Evolutionary conservation across 768 basidiomycete genomes (phyloP), one percentile per base, ranked within the genome.

Genomic region (Rhizopogon roseolus): DNA sequence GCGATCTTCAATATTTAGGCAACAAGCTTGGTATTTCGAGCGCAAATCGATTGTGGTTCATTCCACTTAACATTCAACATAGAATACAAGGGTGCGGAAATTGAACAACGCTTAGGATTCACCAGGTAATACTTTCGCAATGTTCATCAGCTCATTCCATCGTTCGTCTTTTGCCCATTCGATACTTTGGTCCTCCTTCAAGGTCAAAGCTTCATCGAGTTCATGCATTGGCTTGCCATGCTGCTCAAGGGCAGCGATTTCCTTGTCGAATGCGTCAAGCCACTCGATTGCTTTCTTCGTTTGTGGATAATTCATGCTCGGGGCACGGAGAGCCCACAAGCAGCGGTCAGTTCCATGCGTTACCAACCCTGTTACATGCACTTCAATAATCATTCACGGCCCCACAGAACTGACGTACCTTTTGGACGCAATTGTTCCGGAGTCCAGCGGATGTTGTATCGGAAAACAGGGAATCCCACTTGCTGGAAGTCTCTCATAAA

Each of bases 381-480:
- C 13, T 14, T 28, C 39, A 49, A 38, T n/a, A 34, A n/a, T 27
- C 25, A 41, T n/a, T 22, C 19, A 14, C 42, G 22, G 22, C 13
- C 22, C 11, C 11, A 17, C 32, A n/a, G 2, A 5, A 7, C 27
- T 27, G 14, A 39, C 16, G 16, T 52, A 82, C 87, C 86, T 61
- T 76, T 67, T 2, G 77, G 72, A 7, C 82, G 76, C 43, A 73
- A 59, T 49, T 83, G 78, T 62, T 84, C 81, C 0, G 88, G 85
- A 0, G 82, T 80, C 85, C 85, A 89, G 32, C 79, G 71, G 50
- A 91, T 84, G 58, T 77, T 71, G 62, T 90, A 91, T 53, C 88
- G 75, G 53, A 86, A 64, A 1, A 88, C 76, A 0, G 87, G 87
- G 63, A 84, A 89, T 1, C 74, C 77, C 1, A 72, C 76, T 5